Conservation (phyloP, 345 rosid genomes). For the Linum lewisii region DNA sequence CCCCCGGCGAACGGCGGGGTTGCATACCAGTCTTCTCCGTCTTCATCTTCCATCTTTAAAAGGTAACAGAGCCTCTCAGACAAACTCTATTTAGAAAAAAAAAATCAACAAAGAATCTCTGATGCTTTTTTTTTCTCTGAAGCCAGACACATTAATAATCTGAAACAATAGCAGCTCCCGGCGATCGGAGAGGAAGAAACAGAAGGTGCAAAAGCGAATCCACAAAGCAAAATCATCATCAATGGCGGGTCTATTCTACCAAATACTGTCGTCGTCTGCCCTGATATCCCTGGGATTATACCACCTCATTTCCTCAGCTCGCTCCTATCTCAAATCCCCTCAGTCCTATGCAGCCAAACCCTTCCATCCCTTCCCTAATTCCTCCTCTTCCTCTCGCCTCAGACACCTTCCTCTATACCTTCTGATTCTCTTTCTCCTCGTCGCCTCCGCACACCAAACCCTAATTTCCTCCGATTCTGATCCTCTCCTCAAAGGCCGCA, state of each 20-base stretch:
- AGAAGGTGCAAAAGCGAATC: neutral
- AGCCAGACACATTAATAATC: too few relatives aligned
- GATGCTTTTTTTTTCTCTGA: too few relatives aligned
- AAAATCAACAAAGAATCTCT: too few relatives aligned
- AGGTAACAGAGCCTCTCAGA: too few relatives aligned
- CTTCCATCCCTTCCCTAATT: constrained; percentile 39
- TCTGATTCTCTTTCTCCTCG: constrained; percentile 46
- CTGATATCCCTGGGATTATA: constrained; percentile 59
- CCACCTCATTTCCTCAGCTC: constrained; percentile 59
- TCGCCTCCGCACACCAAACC: constrained; percentile 59
- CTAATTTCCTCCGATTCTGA: constrained; percentile 57
- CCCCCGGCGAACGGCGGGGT: too few relatives aligned
- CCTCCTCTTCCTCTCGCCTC: constrained; percentile 28
- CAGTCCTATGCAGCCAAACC: constrained; percentile 76
- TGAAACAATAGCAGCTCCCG: too few relatives aligned
- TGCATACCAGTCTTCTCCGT: too few relatives aligned
- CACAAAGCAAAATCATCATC: neutral
- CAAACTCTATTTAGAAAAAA: too few relatives aligned
- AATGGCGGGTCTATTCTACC: constrained; percentile 57
- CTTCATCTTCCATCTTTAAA: too few relatives aligned
- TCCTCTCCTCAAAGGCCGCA: constrained; percentile 72
- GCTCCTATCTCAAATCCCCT: constrained; percentile 54
- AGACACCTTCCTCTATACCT: constrained; percentile 50
- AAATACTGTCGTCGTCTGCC: constrained; percentile 51
- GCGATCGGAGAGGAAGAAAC: neutral